Percentiles rank a stretch among this genome's conserved stretches.
Conservation (phyloP, 495 filamentous ascomycete species). For the Penicillium cosmopolitanum region DNA sequence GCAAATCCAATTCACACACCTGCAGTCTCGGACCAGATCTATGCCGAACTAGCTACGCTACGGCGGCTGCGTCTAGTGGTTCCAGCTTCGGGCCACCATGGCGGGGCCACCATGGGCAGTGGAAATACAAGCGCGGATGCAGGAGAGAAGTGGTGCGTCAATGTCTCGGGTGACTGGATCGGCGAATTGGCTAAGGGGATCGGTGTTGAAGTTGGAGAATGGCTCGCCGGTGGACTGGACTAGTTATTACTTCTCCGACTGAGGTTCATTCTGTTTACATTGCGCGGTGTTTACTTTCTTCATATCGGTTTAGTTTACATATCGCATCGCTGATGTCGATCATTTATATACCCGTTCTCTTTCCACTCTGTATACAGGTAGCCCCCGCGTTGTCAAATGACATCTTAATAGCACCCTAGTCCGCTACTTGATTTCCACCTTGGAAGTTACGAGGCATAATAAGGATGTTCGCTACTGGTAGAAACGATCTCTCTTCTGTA, state of each 20-base stretch:
- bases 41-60: conserved; percentile 78
- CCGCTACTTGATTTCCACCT: too few species aligned
- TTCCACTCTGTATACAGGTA: conserved; percentile 1
- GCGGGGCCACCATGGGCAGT: conserved; percentile 34
- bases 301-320: conserved; percentile 10
- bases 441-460: too few species aligned
- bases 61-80: conserved; percentile 76
- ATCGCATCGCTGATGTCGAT: conserved; percentile 1
- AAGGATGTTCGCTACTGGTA: not conserved
- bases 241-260: conserved; percentile 17
- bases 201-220: conserved; percentile 53
- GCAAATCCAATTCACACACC: conserved; percentile 51
- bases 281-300: conserved; percentile 11
- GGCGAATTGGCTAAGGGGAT: conserved; percentile 51
- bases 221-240: conserved; percentile 51
- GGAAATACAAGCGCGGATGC: conserved; percentile 46
- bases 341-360: conserved; percentile 29
- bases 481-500: not conserved
- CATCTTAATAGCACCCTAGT: too few species aligned
- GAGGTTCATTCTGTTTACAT: not conserved
- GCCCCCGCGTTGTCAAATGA: too few species aligned
- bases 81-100: conserved; percentile 52
- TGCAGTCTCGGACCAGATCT: conserved; percentile 62
- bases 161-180: conserved; percentile 53
- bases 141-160: conserved; percentile 53